Conservation (phyloP, 352 stramenopile genomes). For the Phytopythium oedochilum region DNA sequence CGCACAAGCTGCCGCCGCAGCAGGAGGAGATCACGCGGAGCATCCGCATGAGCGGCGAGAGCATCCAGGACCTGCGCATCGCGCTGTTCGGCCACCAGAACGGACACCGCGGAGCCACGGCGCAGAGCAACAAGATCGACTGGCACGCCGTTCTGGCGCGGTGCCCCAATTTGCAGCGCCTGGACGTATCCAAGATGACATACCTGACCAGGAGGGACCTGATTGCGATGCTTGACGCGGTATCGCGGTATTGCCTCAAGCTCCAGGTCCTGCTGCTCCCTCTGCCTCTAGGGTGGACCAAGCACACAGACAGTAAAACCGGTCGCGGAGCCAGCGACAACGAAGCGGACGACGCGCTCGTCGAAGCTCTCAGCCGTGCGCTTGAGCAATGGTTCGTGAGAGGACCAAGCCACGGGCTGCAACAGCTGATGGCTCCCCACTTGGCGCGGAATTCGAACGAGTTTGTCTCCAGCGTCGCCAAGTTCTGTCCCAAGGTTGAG, state of each 20-base stretch:
- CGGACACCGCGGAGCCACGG: neutral
- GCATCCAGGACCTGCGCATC: slow-evolving; percentile 35
- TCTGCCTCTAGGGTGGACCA: slow-evolving; percentile 34
- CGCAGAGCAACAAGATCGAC: slow-evolving; percentile 15
- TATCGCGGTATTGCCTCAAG: slow-evolving; percentile 34
- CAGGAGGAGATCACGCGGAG: slow-evolving; percentile 10
- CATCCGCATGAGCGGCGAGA: slow-evolving; percentile 9
- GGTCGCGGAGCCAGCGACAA: slow-evolving; percentile 11
- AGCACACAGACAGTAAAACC: slow-evolving; percentile 7
- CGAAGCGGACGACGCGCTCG: slow-evolving; percentile 23
- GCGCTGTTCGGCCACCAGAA: slow-evolving; percentile 43
- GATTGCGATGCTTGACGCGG: slow-evolving; percentile 27
- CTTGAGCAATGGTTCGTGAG: slow-evolving; percentile 36
- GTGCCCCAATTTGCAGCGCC: slow-evolving; percentile 38
- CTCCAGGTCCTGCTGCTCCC: slow-evolving; percentile 38
- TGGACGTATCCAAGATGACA: slow-evolving; percentile 47
- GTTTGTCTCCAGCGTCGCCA: slow-evolving; percentile 32
- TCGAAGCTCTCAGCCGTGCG: slow-evolving; percentile 21
- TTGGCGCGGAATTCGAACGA: slow-evolving; percentile 28
- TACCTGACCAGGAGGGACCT: slow-evolving; percentile 41
- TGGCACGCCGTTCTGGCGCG: slow-evolving; percentile 29
- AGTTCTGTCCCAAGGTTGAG: slow-evolving; percentile 46
- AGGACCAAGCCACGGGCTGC: slow-evolving; percentile 22
- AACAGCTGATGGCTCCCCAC: slow-evolving; percentile 37
- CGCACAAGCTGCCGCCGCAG: slow-evolving; percentile 36